phyloP scores from a whole-genome alignment of 306 rosid species.

The Lathyrus oleraceus region DNA sequence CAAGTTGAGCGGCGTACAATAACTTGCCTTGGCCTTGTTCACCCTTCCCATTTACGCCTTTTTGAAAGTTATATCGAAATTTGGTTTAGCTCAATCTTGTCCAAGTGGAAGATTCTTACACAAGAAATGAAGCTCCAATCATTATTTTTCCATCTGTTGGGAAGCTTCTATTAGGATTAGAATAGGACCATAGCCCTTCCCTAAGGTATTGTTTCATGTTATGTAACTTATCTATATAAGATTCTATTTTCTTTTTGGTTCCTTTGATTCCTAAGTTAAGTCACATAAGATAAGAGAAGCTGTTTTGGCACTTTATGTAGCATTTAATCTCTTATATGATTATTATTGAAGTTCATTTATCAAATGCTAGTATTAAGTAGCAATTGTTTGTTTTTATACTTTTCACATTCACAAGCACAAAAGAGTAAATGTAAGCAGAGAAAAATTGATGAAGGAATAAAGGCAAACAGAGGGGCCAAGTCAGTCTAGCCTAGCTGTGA shows the following conservation, averaged over 20 bases:
- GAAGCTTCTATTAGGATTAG: slow-evolving; percentile 4
- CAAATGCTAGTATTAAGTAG: too few relatives aligned
- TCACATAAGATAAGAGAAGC: neutral
- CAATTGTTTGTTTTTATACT: neutral
- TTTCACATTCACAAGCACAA: neutral
- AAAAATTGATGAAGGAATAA: neutral
- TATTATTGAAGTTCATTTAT: too few relatives aligned
- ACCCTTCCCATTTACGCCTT: neutral
- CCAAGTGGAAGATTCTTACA: slow-evolving; percentile 26
- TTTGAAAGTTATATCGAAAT: slow-evolving; percentile 10
- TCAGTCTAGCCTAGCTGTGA: slow-evolving; percentile 29
- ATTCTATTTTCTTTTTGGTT: neutral
- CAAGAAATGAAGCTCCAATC: slow-evolving; percentile 28
- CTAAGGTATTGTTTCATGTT: slow-evolving; percentile 12
- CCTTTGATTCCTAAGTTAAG: too few relatives aligned
- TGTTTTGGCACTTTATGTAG: too few relatives aligned
- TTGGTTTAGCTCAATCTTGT: slow-evolving; percentile 25
- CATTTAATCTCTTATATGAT: too few relatives aligned
- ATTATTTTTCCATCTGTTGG: slow-evolving; percentile 9
- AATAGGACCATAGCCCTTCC: slow-evolving; percentile 26
- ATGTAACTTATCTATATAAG: slow-evolving; percentile 9
- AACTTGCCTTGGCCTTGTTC: slow-evolving; percentile 25
- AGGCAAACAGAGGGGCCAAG: slow-evolving; percentile 28
- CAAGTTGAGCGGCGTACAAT: slow-evolving; percentile 84
- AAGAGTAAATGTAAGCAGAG: neutral